Percentiles rank a stretch among this genome's conserved stretches.
These are phyloP conservation scores for Sugiyamaella americana DNA, from an alignment of 805 yeast species.

Conservation along the genomic window DNA sequence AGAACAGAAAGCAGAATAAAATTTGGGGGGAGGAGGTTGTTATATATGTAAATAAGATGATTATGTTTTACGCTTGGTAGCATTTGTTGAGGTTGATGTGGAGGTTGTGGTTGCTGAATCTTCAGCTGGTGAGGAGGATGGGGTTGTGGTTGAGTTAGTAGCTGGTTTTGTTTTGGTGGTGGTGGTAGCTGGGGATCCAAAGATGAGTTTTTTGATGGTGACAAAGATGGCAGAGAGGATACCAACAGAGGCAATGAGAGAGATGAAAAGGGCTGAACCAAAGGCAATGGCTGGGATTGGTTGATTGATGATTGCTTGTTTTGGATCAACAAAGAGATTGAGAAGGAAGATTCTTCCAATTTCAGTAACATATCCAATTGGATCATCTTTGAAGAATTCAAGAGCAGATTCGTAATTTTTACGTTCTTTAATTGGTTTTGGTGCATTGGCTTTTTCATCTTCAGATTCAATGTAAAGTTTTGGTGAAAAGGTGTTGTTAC, in stretches of 20 bases:
- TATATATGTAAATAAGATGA: too few species aligned
- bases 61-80: conserved; percentile 21
- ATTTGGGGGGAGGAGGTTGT: too few species aligned
- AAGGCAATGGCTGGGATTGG: conserved; percentile 33
- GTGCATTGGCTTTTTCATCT: conserved; percentile 25
- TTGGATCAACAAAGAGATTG: conserved; percentile 28
- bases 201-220: neutral
- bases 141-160: conserved; percentile 4
- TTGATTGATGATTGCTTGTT: conserved; percentile 29
- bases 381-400: conserved; percentile 31
- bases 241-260: conserved; percentile 4
- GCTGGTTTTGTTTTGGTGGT: neutral
- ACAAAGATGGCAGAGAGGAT: conserved; percentile 4
- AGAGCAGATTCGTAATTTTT: conserved; percentile 20
- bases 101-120: conserved; percentile 14
- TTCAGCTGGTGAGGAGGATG: conserved; percentile 10
- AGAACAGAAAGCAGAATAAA: neutral
- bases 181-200: neutral
- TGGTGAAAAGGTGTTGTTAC: conserved; percentile 61
- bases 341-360: conserved; percentile 27
- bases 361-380: conserved; percentile 28
- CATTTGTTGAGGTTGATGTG: conserved; percentile 13
- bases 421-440: conserved; percentile 18
- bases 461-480: conserved; percentile 31
- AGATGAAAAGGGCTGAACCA: conserved; percentile 16